Base-by-base conservation (phyloP, 371 early-diverging fungal genomes). In the Apophysomyces sp. region DNA sequence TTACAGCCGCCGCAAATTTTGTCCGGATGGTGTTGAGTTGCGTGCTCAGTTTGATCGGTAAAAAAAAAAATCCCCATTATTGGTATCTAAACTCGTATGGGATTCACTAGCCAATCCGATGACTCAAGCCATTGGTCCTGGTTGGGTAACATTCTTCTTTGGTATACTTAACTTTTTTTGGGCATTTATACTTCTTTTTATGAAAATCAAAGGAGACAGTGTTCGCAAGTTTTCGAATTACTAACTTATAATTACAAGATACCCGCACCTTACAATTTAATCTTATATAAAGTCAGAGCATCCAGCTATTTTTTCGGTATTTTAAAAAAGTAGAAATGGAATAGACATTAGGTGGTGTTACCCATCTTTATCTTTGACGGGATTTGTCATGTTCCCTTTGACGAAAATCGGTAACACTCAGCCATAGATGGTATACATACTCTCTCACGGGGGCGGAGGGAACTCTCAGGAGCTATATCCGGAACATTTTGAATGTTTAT, bases 1-100 rank as follows among this genome's bases (percentile, higher is more conserved):
- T 81, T 9, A 84, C 82, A 3, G 84, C 86, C 1, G 86, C 84
- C 9, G 82, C 79, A 28, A 86, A 86, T 56, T 71, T 86, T 36
- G 70, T 82, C 15, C 66, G 83, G 15, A 84, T 84, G 85, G 68
- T 81, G 13, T 58, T 82, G 74, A 77, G 85, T 4, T 84, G 82
- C 67, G 76, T 80, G 13, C 75, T 79, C 16, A 82, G 84, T 54
- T 62, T 83, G 60, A 74, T 80, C n/a, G 78, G 75, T 72, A 73
- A 63, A 24, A 30, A 52, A 31, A 57, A 36, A 37, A 41, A 39
- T 26, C 13, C 13, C 36, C 21, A 54, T 9, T 21, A 18, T 18
- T 21, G 4, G 9, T 44, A 0, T 41, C 21, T 21, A 44, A 16
- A 21, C 16, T 21, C 49, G 37, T 27, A 15, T n/a, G 12, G 34